Evolutionary conservation across 2,329 filamentous ascomycete species (phyloP), one percentile per base, ranked within the genome.

Genomic region (Botrytis byssoidea): DNA sequence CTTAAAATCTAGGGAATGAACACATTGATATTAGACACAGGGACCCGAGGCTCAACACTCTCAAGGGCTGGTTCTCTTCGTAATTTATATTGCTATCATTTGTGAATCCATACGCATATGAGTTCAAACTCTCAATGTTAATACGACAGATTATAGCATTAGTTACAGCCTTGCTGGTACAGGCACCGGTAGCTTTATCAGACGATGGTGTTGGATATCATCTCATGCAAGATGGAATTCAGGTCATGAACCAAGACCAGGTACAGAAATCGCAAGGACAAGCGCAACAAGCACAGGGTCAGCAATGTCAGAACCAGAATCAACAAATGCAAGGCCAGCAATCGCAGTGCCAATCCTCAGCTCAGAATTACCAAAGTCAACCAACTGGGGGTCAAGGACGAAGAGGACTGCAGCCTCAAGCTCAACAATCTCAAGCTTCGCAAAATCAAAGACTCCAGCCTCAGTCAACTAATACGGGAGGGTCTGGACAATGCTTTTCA

Each of bases 401-500:
- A 25, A 55, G 48, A 55, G 25, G 25, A 18, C n/a, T 8, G n/a
- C 51, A 57, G 7, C n/a, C 14, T 29, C 51, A 57, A 55, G n/a
- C 51, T 55, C 51, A 29, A 55, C 51, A 55, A 55, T 55, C 51
- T 55, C 51, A 55, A 57, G 51, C 51, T 57, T 57, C 51, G 3
- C 51, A 32, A 29, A 57, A 32, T 16, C 70, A 65, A 55, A 25
- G 25, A 22, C 18, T 65, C 9, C 44, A 46, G 20, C 9, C 32
- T 29, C 64, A 37, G 44, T 67, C 16, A 37, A 10, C 44, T 40
- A 42, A 70, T 55, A 35, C 35, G 16, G 59, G 3, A 42, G 44
- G 12, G 25, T n/a, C 32, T 25, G 60, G 46, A 7, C 60, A 63
- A 63, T 77, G 76, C 59, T 76, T 75, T 63, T 35, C 71, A 35